Conservation (phyloP, 768 basidiomycete genomes). For the Lentinula edodes region DNA sequence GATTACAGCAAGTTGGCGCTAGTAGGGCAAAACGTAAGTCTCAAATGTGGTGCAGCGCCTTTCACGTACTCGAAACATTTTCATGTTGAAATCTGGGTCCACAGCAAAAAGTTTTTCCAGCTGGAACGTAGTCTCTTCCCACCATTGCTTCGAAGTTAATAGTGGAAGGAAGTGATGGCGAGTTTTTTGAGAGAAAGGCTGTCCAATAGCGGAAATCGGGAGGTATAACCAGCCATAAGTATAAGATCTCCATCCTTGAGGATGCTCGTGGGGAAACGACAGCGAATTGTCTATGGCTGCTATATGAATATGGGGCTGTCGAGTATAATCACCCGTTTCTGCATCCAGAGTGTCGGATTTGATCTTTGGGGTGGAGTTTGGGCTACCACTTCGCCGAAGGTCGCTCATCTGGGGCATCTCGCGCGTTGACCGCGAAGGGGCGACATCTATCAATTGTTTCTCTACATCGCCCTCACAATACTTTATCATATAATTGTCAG, state of each 20-base stretch:
- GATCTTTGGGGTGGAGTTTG: slow-evolving; percentile 22
- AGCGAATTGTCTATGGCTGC: slow-evolving; percentile 93
- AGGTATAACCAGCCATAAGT: slow-evolving; percentile 88
- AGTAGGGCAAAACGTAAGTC: neutral
- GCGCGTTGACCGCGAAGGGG: slow-evolving; percentile 62
- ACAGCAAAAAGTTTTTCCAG: slow-evolving; percentile 72
- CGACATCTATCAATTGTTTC: slow-evolving; percentile 67
- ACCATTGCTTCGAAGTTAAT: slow-evolving; percentile 82
- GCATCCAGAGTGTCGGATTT: slow-evolving; percentile 30
- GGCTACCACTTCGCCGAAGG: slow-evolving; percentile 33
- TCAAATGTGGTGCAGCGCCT: neutral
- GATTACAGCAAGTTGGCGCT: slow-evolving; percentile 88
- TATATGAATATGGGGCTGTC: slow-evolving; percentile 79
- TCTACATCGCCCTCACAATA: slow-evolving; percentile 81
- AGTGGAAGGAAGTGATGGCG: slow-evolving; percentile 77
- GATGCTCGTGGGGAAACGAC: slow-evolving; percentile 89
- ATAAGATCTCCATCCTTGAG: slow-evolving; percentile 70
- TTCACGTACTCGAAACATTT: slow-evolving; percentile 72
- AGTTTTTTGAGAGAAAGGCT: slow-evolving; percentile 81
- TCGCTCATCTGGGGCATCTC: slow-evolving; percentile 76
- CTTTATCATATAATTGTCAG: slow-evolving; percentile 77
- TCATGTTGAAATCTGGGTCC: slow-evolving; percentile 84
- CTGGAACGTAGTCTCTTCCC: slow-evolving; percentile 81
- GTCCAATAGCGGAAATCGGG: slow-evolving; percentile 79
- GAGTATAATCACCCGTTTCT: slow-evolving; percentile 39